phyloP scores from a whole-genome alignment of 2,329 filamentous ascomycete genomes.

The Xylaria sp. region DNA sequence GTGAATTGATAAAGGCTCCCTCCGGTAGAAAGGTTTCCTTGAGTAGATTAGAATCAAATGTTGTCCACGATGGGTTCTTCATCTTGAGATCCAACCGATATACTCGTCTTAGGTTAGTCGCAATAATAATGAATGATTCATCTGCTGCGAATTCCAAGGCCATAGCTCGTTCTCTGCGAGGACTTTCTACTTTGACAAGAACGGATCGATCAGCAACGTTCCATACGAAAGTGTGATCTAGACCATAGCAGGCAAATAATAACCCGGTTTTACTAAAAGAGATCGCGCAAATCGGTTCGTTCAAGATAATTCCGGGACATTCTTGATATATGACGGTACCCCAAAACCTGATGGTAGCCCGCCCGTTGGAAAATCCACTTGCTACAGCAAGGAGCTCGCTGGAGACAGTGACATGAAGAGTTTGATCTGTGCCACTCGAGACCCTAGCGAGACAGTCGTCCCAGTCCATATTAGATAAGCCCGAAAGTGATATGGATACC shows the following conservation, averaged over 20 bases:
- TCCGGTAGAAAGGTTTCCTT: background rate
- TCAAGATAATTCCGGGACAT: background rate
- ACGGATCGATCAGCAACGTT: background rate
- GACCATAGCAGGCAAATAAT: background rate
- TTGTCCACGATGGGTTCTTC: background rate
- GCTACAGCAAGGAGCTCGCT: background rate
- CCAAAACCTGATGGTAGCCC: background rate
- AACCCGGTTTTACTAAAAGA: background rate
- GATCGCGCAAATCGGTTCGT: background rate
- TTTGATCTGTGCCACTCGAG: background rate
- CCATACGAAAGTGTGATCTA: background rate
- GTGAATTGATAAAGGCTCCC: background rate
- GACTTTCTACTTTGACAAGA: background rate
- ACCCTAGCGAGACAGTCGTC: constrained; percentile 1
- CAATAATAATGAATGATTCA: background rate
- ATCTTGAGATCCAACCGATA: background rate
- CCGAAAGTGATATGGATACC: background rate
- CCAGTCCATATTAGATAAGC: background rate
- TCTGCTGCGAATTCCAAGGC: background rate
- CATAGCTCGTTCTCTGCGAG: background rate
- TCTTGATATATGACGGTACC: background rate
- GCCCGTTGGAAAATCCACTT: background rate
- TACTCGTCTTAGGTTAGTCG: background rate
- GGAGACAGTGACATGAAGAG: background rate
- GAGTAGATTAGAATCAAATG: background rate